These are phyloP conservation scores for Teunomyces gatunensis DNA, from an alignment of 805 yeast species.

Conservation along the genomic window DNA sequence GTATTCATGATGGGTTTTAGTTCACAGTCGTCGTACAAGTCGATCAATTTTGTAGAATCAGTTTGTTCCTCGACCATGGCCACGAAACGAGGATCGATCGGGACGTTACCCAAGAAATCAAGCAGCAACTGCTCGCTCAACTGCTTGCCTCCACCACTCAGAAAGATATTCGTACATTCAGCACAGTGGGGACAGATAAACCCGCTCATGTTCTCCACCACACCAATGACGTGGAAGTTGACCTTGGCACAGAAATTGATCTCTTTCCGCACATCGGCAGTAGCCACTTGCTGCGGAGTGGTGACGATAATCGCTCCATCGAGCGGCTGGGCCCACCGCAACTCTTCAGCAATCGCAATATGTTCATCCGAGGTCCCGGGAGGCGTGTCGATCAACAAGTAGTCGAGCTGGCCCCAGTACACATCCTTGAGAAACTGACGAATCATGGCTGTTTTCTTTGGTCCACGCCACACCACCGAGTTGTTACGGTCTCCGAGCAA, in stretches of 20 bases:
- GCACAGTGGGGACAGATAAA: constrained; percentile 92
- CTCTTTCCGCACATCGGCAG: constrained; percentile 93
- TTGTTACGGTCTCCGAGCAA: constrained; percentile 79
- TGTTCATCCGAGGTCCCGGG: constrained; percentile 99
- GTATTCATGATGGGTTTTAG: constrained; percentile 36
- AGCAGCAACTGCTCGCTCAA: constrained; percentile 63
- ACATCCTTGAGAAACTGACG: constrained; percentile 90
- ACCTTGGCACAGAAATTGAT: constrained; percentile 89
- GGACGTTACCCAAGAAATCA: constrained; percentile 80
- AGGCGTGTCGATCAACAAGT: constrained; percentile 90
- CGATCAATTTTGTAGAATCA: constrained; percentile 25
- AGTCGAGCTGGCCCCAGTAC: constrained; percentile 81
- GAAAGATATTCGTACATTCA: constrained; percentile 89
- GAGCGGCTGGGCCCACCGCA: constrained; percentile 59
- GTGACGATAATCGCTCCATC: constrained; percentile 96
- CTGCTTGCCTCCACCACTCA: constrained; percentile 84
- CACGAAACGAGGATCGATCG: constrained; percentile 90
- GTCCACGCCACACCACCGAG: constrained; percentile 97
- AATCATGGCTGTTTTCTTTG: constrained; percentile 97
- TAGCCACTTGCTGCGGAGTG: constrained; percentile 91
- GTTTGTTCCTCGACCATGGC: constrained; percentile 75
- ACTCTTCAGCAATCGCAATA: constrained; percentile 91
- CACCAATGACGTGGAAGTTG: constrained; percentile 73
- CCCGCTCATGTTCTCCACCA: constrained; percentile 96
- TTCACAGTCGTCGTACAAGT: constrained; percentile 33